Percentiles rank a stretch among this genome's conserved stretches.
Conservation (phyloP, 2,329 filamentous ascomycete species). For the Trichoderma harzianum region DNA sequence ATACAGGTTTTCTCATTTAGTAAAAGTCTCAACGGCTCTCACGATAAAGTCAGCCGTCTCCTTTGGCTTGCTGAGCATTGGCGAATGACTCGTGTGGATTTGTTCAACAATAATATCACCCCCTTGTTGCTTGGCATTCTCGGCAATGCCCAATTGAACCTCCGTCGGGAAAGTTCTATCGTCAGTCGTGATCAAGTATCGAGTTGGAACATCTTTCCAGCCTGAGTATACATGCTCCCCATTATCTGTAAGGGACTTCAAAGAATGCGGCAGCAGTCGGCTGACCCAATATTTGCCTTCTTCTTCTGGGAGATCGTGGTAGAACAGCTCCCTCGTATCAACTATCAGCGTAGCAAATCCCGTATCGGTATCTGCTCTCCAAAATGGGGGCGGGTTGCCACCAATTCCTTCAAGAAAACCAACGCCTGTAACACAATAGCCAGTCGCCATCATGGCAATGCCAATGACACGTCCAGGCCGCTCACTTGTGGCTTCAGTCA, state of each 20-base stretch:
- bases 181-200: constrained; percentile 44
- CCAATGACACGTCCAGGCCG: constrained; percentile 40
- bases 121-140: constrained; percentile 38
- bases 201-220: constrained; percentile 46
- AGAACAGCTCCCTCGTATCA: constrained; percentile 42
- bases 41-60: constrained; percentile 38
- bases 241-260: constrained; percentile 45
- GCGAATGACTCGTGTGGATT: constrained; percentile 46
- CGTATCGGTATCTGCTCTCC: constrained; percentile 37
- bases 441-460: constrained; percentile 43
- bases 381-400: constrained; percentile 41
- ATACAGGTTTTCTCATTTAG: not conserved
- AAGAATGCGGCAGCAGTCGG: constrained; percentile 39
- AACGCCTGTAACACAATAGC: constrained; percentile 37
- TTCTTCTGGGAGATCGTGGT: constrained; percentile 45
- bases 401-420: constrained; percentile 41
- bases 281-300: constrained; percentile 43
- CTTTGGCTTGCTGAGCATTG: constrained; percentile 45
- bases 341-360: constrained; percentile 41
- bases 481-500: constrained; percentile 28
- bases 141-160: constrained; percentile 37
- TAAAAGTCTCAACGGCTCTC: constrained; percentile 25
- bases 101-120: constrained; percentile 37
- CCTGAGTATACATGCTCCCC: constrained; percentile 43
- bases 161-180: constrained; percentile 40